Evolutionary conservation across 225 moss, liverwort and hornwort genomes (phyloP), one percentile per base, ranked within the genome.

Genomic region (Marchantia paleacea): DNA sequence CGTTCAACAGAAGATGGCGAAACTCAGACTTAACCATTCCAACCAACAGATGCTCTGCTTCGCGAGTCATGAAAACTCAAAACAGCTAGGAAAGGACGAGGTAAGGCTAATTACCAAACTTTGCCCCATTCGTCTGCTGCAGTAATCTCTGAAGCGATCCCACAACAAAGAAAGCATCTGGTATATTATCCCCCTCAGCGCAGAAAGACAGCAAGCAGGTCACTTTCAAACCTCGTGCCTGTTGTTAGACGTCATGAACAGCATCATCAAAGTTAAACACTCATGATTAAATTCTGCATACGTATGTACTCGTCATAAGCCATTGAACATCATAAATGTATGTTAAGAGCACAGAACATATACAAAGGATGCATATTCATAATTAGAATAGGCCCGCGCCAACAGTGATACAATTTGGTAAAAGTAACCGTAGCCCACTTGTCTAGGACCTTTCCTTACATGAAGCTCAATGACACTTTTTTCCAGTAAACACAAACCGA

Each of bases 101-200:
- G 52, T 12, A 52, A 50, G 30, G 15, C 22, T 52, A 15, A 53
- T 77, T 87, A 70, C 83, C 86, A 22, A 72, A n/a, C 9, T 39
- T 64, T 12, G 57, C 61, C 7, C 82, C 70, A 0, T 58, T 22
- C 61, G 64, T 82, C 47, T 78, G 78, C 52, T 84, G 83, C 18
- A 94, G 60, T 69, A 90, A 88, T 48, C 80, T 90, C 55, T 91
- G 87, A 53, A 94, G 68, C 3, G 90, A 91, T 80, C 93, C 91
- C 19, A 89, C 90, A 24, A 92, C 85, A 58, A 92, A 81, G 82
- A 95, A 91, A 39, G 93, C 95, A 89, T 99, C 97, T 75, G 95
- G 95, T 18, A 89, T 91, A 78, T 99, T 99, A 76, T 99, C 97
- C 48, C 97, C 95, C 69, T 99, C 95, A 15, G 94, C 89, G 71